Conservation (phyloP, 2,329 filamentous ascomycete genomes). For the Ophiostoma himal-ulmi region DNA sequence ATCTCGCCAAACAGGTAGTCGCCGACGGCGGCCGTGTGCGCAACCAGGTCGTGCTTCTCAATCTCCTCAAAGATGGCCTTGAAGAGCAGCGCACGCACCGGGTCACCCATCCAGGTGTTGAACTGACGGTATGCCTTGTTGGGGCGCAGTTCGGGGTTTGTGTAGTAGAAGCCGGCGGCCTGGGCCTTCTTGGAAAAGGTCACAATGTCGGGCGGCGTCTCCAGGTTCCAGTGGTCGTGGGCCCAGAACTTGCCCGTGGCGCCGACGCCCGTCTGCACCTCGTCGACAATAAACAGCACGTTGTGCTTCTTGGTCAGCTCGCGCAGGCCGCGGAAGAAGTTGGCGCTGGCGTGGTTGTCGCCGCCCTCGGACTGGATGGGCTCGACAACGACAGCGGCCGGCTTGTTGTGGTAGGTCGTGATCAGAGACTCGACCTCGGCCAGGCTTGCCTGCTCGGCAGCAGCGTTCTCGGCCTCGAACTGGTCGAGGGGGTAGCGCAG, state of each 20-base stretch:
- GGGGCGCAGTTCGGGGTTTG: constrained; percentile 69
- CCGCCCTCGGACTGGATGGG: constrained; percentile 90
- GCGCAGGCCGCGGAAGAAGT: constrained; percentile 80
- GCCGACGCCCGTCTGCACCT: constrained; percentile 88
- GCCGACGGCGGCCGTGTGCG: constrained; percentile 69
- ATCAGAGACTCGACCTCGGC: constrained; percentile 79
- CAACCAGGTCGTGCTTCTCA: constrained; percentile 67
- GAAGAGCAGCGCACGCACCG: constrained; percentile 79
- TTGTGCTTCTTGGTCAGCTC: constrained; percentile 69
- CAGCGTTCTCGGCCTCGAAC: constrained; percentile 69
- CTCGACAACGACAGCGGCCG: constrained; percentile 77
- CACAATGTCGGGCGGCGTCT: constrained; percentile 79
- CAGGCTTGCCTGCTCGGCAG: constrained; percentile 72
- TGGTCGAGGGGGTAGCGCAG: constrained; percentile 83
- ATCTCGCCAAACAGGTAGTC: constrained; percentile 70
- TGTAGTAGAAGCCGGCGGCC: constrained; percentile 87
- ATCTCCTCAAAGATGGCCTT: constrained; percentile 76
- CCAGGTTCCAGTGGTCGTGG: constrained; percentile 86
- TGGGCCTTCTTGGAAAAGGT: constrained; percentile 95
- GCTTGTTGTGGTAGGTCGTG: constrained; percentile 68
- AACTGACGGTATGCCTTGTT: constrained; percentile 94
- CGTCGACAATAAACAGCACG: constrained; percentile 83
- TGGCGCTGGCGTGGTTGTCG: constrained; percentile 84
- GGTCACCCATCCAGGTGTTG: constrained; percentile 97
- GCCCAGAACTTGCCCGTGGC: constrained; percentile 95